Evolutionary conservation across 139 green algal genomes (phyloP).

Genomic region (Gonium pectorale): DNA sequence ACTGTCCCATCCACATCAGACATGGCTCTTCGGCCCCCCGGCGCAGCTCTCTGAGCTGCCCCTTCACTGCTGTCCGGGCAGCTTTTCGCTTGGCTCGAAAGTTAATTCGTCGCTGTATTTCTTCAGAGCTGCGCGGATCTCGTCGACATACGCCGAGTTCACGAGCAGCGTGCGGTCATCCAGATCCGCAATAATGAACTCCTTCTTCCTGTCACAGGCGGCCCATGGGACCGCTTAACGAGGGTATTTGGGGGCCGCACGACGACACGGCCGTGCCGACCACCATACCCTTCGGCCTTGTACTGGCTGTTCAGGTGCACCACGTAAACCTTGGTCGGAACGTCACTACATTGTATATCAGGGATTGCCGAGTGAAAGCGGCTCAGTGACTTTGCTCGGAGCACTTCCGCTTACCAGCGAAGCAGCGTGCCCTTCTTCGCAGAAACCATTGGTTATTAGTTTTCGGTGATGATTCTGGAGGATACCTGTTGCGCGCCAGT

Average conservation of each 20-base stretch:
- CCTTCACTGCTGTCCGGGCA: background rate
- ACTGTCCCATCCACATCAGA: background rate
- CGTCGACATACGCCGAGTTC: slow-evolving; percentile 26
- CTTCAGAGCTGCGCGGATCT: slow-evolving; percentile 45
- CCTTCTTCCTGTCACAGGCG: slow-evolving; percentile 39
- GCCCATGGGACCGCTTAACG: no score
- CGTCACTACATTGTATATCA: slow-evolving; percentile 53
- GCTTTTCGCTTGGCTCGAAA: slow-evolving; percentile 12
- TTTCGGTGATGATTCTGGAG: no score
- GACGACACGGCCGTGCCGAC: background rate
- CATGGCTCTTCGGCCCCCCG: no score
- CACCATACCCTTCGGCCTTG: slow-evolving; percentile 21
- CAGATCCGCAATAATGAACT: slow-evolving; percentile 61
- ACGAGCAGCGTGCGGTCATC: slow-evolving; percentile 62
- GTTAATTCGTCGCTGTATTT: slow-evolving; percentile 29
- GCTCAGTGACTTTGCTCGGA: background rate
- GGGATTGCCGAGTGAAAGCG: background rate
- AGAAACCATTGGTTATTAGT: slow-evolving; percentile 42
- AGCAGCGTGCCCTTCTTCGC: slow-evolving; percentile 49
- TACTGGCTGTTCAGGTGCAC: slow-evolving; percentile 58
- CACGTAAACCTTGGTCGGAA: slow-evolving; percentile 65
- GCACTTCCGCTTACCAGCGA: slow-evolving; percentile 33
- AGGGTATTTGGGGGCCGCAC: background rate
- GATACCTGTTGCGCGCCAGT: no score
- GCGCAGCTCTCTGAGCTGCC: no score